These are phyloP conservation scores for Globisporangium emineosum DNA, from an alignment of 352 stramenopile genomes.

Conservation along the genomic window DNA sequence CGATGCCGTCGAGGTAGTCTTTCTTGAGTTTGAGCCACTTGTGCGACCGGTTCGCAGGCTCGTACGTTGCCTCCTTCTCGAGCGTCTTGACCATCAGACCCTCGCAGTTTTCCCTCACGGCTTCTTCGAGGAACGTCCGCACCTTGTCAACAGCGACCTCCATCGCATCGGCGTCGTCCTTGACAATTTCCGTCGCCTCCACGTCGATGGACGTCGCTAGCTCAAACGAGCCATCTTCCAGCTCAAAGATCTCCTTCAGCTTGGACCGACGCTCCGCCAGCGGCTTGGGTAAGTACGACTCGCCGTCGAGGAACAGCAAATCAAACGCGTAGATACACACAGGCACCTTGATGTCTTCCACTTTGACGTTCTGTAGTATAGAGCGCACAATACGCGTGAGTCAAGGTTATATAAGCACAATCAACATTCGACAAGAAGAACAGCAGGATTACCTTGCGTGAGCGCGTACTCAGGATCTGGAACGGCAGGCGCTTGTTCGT, in stretches of 20 bases:
- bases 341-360: conserved; percentile 89
- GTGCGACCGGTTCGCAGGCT: conserved; percentile 96
- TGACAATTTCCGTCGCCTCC: conserved; percentile 77
- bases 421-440: not conserved
- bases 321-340: conserved; percentile 98
- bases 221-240: conserved; percentile 93
- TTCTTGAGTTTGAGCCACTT: conserved; percentile 99
- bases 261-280: conserved; percentile 90
- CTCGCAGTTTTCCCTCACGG: conserved; percentile 93
- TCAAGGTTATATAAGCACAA: conserved; percentile 1
- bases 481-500: conserved; percentile 97
- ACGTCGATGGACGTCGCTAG: conserved; percentile 92
- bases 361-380: conserved; percentile 54
- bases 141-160: conserved; percentile 76
- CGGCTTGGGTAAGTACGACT: conserved; percentile 90
- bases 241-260: conserved; percentile 91
- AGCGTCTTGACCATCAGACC: conserved; percentile 99
- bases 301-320: conserved; percentile 97
- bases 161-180: conserved; percentile 88
- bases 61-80: conserved; percentile 95
- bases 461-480: conserved; percentile 97
- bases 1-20: conserved; percentile 98
- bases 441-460: conserved; percentile 77
- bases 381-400: conserved; percentile 1
- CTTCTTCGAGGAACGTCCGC: conserved; percentile 94